These are phyloP conservation scores for Melanogaster broomeanus DNA, from an alignment of 768 basidiomycete genomes.

Conservation along the genomic window DNA sequence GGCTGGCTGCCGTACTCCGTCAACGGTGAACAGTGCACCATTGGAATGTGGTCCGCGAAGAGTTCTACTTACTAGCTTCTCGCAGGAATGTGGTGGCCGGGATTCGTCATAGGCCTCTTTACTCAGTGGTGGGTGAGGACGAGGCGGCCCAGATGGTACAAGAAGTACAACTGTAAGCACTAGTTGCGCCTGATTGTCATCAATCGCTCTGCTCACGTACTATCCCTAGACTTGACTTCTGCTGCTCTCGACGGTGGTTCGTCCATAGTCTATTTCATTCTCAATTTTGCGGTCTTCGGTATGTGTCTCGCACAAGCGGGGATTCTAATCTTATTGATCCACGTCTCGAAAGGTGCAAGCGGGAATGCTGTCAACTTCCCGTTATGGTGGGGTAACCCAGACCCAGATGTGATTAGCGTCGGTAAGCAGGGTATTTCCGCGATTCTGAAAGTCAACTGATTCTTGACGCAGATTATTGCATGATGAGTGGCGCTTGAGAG, in stretches of 20 bases:
- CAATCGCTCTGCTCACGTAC: background rate
- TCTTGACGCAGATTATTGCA: constrained; percentile 1
- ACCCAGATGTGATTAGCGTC: constrained; percentile 10
- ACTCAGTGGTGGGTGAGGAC: constrained; percentile 53
- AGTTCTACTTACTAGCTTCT: background rate
- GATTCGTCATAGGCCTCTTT: constrained; percentile 48
- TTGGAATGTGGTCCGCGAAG: background rate
- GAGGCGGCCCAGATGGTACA: constrained; percentile 46
- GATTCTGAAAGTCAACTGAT: background rate
- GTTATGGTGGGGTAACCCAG: constrained; percentile 44
- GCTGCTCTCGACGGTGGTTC: constrained; percentile 52
- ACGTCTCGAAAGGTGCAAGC: constrained; percentile 34
- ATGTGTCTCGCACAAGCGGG: background rate
- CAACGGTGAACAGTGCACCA: constrained; percentile 20
- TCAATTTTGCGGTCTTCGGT: constrained; percentile 38
- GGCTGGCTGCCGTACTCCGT: constrained; percentile 27
- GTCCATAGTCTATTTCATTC: constrained; percentile 51
- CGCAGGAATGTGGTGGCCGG: constrained; percentile 47
- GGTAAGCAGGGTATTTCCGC: constrained; percentile 1
- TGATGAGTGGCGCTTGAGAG: background rate
- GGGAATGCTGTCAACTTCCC: constrained; percentile 45
- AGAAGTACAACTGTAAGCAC: constrained; percentile 35
- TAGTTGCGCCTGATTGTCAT: background rate
- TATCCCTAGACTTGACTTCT: constrained; percentile 39
- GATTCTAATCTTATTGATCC: constrained; percentile 19